Evolutionary conservation across 352 stramenopile genomes (phyloP).

Genomic region (Salisapilia sapeloensis): DNA sequence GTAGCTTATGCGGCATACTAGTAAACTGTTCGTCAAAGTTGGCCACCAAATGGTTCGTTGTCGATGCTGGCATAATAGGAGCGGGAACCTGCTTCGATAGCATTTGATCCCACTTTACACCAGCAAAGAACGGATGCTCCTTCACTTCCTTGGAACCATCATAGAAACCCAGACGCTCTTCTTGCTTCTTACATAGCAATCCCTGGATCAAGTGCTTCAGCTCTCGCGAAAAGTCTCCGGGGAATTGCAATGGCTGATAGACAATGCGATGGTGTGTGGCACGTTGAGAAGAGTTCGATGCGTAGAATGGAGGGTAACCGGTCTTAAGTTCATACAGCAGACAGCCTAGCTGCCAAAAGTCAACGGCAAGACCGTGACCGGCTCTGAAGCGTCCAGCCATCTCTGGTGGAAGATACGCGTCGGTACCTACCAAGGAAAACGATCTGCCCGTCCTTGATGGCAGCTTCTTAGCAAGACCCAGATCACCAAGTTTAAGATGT

Average conservation of each 20-base stretch:
- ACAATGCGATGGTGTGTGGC: slow-evolving; percentile 84
- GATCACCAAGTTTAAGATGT: slow-evolving; percentile 83
- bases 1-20: slow-evolving; percentile 58
- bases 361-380: slow-evolving; percentile 78
- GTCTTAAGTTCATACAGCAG: slow-evolving; percentile 88
- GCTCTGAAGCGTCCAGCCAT: slow-evolving; percentile 62
- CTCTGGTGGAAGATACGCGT: slow-evolving; percentile 81
- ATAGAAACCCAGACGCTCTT: slow-evolving; percentile 51
- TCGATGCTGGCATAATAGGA: slow-evolving; percentile 38
- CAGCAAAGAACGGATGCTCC: slow-evolving; percentile 59
- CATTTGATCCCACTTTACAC: slow-evolving; percentile 60
- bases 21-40: slow-evolving; percentile 83
- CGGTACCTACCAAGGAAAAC: slow-evolving; percentile 82
- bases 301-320: slow-evolving; percentile 86
- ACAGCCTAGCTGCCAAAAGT: slow-evolving; percentile 89
- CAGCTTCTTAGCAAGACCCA: slow-evolving; percentile 82
- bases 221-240: slow-evolving; percentile 61
- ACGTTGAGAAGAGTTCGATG: slow-evolving; percentile 78
- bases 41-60: slow-evolving; percentile 52
- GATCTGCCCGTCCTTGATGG: slow-evolving; percentile 52
- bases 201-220: slow-evolving; percentile 52
- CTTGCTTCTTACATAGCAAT: slow-evolving; percentile 68
- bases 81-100: slow-evolving; percentile 36
- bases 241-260: slow-evolving; percentile 73
- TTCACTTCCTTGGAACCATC: slow-evolving; percentile 46